Conservation (phyloP, 768 basidiomycete genomes). For the Paxillus rubicundulus region DNA sequence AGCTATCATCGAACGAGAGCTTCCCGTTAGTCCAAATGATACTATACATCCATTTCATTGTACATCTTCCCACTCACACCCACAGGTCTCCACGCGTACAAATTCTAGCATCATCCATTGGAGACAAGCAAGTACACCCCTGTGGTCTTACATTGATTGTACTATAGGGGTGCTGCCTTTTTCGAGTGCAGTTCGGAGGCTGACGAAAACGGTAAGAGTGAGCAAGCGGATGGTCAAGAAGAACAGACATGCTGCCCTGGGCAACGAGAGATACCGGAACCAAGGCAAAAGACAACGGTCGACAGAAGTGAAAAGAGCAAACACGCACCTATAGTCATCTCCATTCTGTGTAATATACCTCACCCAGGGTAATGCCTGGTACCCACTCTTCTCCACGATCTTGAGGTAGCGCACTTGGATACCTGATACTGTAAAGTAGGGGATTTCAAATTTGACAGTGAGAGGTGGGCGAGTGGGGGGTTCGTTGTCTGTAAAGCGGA, state of each 20-base stretch:
- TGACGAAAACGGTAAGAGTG: constrained; percentile 19
- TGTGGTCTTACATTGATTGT: constrained; percentile 20
- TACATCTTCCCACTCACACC: no score
- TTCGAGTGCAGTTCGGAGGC: constrained; percentile 71
- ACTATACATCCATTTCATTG: no score
- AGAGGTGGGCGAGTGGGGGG: constrained; percentile 80
- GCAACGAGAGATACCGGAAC: no score
- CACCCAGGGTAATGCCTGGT: constrained; percentile 96
- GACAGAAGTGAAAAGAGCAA: not conserved
- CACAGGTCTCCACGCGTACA: not conserved
- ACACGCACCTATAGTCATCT: constrained; percentile 78
- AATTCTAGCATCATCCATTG: constrained; percentile 15
- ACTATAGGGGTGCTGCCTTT: constrained; percentile 68
- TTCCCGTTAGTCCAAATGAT: no score
- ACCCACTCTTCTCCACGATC: constrained; percentile 98
- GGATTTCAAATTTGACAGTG: constrained; percentile 96
- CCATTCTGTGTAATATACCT: constrained; percentile 91
- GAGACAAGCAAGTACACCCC: constrained; percentile 20
- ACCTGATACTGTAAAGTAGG: constrained; percentile 97
- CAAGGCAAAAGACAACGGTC: not conserved
- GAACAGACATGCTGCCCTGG: no score
- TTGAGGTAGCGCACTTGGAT: constrained; percentile 98
- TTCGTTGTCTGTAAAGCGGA: constrained; percentile 62
- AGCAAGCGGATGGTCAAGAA: not conserved
- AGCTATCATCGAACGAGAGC: no score